Conservation (phyloP, 768 basidiomycete species). For the Leccinum boreale region DNA sequence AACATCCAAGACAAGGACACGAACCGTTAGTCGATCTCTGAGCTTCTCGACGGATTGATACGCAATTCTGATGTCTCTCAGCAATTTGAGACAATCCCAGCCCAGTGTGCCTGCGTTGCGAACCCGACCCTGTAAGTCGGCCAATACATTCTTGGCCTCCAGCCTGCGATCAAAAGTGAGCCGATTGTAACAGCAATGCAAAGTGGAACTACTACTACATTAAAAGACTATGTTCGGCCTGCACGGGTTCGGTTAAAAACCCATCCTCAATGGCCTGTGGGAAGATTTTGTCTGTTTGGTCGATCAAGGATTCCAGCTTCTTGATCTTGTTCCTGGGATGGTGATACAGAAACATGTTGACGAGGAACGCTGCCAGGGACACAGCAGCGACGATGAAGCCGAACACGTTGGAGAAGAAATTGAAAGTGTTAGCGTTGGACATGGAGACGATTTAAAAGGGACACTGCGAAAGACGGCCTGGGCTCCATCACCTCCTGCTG, state of each 20-base stretch:
- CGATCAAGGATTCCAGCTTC: not conserved
- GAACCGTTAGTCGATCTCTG: not conserved
- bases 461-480: too few species aligned
- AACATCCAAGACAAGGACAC: not conserved
- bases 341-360: not conserved
- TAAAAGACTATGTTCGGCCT: too few species aligned
- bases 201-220: not conserved
- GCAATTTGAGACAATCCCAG: not conserved
- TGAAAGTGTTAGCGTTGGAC: too few species aligned
- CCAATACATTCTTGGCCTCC: too few species aligned
- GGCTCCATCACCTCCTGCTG: too few species aligned
- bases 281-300: not conserved
- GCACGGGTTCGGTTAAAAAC: not conserved
- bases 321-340: not conserved
- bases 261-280: not conserved
- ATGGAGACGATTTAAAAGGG: too few species aligned
- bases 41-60: not conserved
- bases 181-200: not conserved
- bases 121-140: not conserved
- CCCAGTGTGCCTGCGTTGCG: not conserved
- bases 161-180: not conserved
- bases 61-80: too few species aligned
- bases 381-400: not conserved
- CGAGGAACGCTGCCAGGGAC: not conserved
- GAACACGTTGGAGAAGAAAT: not conserved